Percentiles rank a stretch among this genome's conserved stretches.
These are phyloP conservation scores for Termitomyces sp. DNA, from an alignment of 768 basidiomycete species.

Conservation along the genomic window DNA sequence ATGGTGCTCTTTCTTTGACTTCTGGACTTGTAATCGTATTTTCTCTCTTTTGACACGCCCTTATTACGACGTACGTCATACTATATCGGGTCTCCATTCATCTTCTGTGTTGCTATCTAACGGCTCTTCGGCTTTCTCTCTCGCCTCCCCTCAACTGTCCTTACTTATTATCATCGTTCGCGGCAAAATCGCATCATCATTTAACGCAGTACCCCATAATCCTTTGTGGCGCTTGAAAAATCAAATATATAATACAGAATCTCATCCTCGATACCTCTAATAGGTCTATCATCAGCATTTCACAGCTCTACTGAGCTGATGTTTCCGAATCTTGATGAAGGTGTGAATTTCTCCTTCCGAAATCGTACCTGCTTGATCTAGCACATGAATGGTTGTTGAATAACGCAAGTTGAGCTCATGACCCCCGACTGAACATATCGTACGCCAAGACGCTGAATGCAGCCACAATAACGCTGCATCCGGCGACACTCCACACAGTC, in stretches of 20 bases:
- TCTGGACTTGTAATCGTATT: constrained; percentile 41
- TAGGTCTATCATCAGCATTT: not conserved
- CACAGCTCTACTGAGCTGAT: not conserved
- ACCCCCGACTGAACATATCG: constrained; percentile 51
- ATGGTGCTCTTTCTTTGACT: constrained; percentile 11
- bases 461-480: constrained; percentile 73
- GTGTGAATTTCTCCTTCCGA: not conserved
- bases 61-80: constrained; percentile 7
- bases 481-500: constrained; percentile 69
- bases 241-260: constrained; percentile 8
- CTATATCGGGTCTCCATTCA: constrained; percentile 15
- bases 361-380: too few species aligned
- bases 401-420: constrained; percentile 13
- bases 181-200: constrained; percentile 11
- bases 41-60: constrained; percentile 15
- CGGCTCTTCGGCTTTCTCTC: constrained; percentile 16
- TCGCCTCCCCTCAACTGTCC: not conserved
- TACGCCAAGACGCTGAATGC: constrained; percentile 81
- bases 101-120: constrained; percentile 35
- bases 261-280: not conserved
- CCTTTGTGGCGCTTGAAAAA: constrained; percentile 5
- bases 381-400: too few species aligned
- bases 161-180: constrained; percentile 10
- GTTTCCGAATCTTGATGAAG: not conserved
- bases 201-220: constrained; percentile 17